These are phyloP conservation scores for Waltergamsia citrina DNA, from an alignment of 2,329 filamentous ascomycete genomes.

Conservation along the genomic window DNA sequence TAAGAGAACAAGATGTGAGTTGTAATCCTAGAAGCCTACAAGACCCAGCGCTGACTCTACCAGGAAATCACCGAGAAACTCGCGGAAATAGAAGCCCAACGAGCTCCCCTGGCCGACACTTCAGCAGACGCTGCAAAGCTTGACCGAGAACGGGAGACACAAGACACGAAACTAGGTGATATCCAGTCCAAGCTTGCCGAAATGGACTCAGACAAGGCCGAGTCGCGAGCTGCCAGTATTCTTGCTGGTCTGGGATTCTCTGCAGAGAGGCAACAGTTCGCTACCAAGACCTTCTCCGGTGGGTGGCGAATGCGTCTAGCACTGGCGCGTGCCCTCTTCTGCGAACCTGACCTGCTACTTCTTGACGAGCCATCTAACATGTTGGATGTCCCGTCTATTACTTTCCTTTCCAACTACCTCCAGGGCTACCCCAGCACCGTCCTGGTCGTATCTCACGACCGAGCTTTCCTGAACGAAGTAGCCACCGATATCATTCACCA, in stretches of 20 bases:
- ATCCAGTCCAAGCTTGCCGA: conserved; percentile 87
- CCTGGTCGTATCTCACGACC: conserved; percentile 95
- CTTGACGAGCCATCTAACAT: conserved; percentile 99
- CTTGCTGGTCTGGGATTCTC: conserved; percentile 96
- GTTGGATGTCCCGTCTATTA: conserved; percentile 99
- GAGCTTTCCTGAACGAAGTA: conserved; percentile 96
- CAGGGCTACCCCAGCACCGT: conserved; percentile 91
- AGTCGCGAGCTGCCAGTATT: conserved; percentile 90
- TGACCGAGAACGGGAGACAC: conserved; percentile 79
- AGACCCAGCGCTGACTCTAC: not conserved
- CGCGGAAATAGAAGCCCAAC: conserved; percentile 65
- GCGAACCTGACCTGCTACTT: conserved; percentile 88
- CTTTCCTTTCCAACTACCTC: conserved; percentile 93
- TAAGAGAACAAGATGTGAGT: conserved; percentile 76
- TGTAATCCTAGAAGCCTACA: not conserved
- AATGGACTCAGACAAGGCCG: conserved; percentile 99
- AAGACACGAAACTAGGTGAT: conserved; percentile 85
- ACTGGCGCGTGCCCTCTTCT: conserved; percentile 89
- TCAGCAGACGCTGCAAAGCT: conserved; percentile 79
- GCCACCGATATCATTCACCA: conserved; percentile 99
- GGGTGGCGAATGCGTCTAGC: conserved; percentile 99
- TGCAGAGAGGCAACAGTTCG: conserved; percentile 77
- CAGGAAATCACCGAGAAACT: conserved; percentile 71
- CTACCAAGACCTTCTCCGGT: conserved; percentile 97
- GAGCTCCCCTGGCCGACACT: conserved; percentile 78